Conservation (phyloP, 495 filamentous ascomycete genomes). For the Aspergillus funiculosus region DNA sequence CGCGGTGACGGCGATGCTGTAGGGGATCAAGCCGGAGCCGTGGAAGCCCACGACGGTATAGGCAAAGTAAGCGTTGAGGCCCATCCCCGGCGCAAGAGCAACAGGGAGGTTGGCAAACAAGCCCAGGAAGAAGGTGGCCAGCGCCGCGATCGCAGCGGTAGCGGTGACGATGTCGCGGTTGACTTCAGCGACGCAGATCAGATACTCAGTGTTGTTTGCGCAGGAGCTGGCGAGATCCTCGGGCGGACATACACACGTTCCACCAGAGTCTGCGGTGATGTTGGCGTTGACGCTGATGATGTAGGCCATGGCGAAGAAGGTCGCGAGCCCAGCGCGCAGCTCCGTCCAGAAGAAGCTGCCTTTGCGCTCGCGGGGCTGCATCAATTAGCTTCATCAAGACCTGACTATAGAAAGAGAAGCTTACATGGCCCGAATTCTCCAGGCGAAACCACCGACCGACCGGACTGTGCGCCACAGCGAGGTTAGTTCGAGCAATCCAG, state of each 20-base stretch:
- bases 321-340: constrained; percentile 69
- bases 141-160: constrained; percentile 68
- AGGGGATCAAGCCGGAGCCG: constrained; percentile 61
- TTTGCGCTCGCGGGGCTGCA: constrained; percentile 57
- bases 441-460: constrained; percentile 70
- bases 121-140: constrained; percentile 69
- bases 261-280: constrained; percentile 60
- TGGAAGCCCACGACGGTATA: constrained; percentile 75
- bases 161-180: constrained; percentile 73
- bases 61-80: constrained; percentile 77
- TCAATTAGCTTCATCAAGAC: constrained; percentile 8
- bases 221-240: constrained; percentile 43
- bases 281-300: constrained; percentile 70
- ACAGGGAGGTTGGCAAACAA: constrained; percentile 67
- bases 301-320: constrained; percentile 87
- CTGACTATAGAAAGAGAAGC: constrained; percentile 18
- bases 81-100: constrained; percentile 75
- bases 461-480: constrained; percentile 48
- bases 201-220: constrained; percentile 51
- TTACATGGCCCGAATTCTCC: constrained; percentile 69
- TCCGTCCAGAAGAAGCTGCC: constrained; percentile 75
- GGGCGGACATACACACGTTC: constrained; percentile 67
- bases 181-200: constrained; percentile 58
- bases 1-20: constrained; percentile 65
- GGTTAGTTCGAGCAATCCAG: constrained; percentile 50